Evolutionary conservation across 768 basidiomycete genomes (phyloP).

Genomic region (Naganishia randhawae): DNA sequence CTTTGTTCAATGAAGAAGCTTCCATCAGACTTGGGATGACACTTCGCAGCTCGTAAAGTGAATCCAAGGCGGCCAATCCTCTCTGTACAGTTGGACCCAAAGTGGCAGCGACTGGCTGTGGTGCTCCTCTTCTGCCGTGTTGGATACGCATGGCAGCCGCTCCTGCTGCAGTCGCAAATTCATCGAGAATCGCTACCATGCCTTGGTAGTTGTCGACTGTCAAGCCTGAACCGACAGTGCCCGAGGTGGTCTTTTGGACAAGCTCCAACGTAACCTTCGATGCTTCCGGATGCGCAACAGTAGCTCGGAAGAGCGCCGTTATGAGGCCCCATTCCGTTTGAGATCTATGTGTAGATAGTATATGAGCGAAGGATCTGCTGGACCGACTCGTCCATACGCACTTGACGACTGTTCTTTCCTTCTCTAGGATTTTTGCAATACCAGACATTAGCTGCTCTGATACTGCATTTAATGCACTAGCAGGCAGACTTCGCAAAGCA

Average conservation of each 20-base stretch:
- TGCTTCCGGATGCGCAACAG: slow-evolving; percentile 79
- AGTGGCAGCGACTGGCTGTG: slow-evolving; percentile 32
- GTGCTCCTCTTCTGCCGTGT: slow-evolving; percentile 52
- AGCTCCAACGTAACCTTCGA: slow-evolving; percentile 78
- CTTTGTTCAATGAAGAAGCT: slow-evolving; percentile 39
- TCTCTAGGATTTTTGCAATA: slow-evolving; percentile 70
- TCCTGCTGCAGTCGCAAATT: slow-evolving; percentile 75
- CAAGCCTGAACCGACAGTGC: slow-evolving; percentile 57
- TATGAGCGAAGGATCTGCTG: not conserved
- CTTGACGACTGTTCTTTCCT: slow-evolving; percentile 70
- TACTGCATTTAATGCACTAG: slow-evolving; percentile 70
- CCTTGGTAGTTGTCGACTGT: slow-evolving; percentile 75
- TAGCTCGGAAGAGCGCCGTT: slow-evolving; percentile 79
- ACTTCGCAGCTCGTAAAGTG: slow-evolving; percentile 69
- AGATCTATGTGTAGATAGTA: slow-evolving; percentile 56
- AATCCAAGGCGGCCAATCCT: slow-evolving; percentile 76
- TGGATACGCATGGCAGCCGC: slow-evolving; percentile 61
- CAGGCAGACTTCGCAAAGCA: slow-evolving; percentile 73
- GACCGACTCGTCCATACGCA: slow-evolving; percentile 39
- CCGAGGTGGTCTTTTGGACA: slow-evolving; percentile 62
- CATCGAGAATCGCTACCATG: slow-evolving; percentile 74
- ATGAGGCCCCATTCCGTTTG: slow-evolving; percentile 95
- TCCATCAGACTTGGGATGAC: slow-evolving; percentile 63
- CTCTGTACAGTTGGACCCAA: slow-evolving; percentile 69
- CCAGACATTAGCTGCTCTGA: slow-evolving; percentile 87